phyloP scores from a whole-genome alignment of 306 rosid genomes.

The Trifolium pratense region DNA sequence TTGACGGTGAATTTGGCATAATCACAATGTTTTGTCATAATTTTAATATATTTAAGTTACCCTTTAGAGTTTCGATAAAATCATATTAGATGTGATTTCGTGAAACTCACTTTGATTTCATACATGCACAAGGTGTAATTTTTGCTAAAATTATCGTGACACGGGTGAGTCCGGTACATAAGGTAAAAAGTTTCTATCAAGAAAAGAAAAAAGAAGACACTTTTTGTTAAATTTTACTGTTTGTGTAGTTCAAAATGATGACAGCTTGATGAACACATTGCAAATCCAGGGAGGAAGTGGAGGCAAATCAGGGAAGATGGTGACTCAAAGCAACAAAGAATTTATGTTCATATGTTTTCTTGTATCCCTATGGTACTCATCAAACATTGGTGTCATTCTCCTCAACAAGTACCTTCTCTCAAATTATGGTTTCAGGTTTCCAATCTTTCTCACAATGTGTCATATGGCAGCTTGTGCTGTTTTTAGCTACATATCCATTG shows the following conservation, averaged over 20 bases:
- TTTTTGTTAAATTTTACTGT: constrained; percentile 5
- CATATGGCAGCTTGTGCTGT: constrained; percentile 95
- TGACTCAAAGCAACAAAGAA: constrained; percentile 55
- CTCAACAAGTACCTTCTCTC: constrained; percentile 92
- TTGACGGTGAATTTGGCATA: background rate
- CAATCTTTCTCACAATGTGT: constrained; percentile 99
- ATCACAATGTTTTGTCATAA: background rate
- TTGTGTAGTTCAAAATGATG: constrained; percentile 38
- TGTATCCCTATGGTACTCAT: constrained; percentile 77
- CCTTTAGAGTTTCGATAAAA: background rate
- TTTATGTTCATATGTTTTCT: constrained; percentile 67
- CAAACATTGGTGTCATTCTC: constrained; percentile 94
- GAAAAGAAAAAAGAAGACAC: background rate
- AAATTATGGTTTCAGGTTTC: constrained; percentile 85
- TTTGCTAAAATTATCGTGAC: background rate
- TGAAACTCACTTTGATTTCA: background rate
- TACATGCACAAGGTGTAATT: background rate
- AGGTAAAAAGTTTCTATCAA: background rate
- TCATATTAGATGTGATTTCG: background rate
- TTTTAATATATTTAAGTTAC: no score
- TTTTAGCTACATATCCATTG: constrained; percentile 90
- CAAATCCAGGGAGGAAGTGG: constrained; percentile 41
- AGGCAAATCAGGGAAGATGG: constrained; percentile 45
- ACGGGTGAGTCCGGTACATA: background rate
- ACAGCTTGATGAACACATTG: constrained; percentile 38